A percentile compares a stretch with the other conserved stretches of the same genome.
Conservation (phyloP, 495 filamentous ascomycete species). For the Penicillium ochrochloron region DNA sequence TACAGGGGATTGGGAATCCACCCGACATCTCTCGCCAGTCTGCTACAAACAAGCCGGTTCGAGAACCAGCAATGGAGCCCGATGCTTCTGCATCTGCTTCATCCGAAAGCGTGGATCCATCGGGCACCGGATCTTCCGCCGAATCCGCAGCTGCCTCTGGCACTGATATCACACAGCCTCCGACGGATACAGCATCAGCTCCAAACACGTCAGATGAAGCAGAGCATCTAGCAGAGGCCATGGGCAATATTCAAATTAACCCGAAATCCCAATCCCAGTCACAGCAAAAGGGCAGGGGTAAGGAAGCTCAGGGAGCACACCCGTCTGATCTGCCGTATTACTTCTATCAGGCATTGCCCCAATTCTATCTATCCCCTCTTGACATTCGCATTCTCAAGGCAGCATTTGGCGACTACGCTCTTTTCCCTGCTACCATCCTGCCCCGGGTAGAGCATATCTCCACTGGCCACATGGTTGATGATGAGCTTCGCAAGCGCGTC, state of each 20-base stretch:
- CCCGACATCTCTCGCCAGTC: conserved; percentile 60
- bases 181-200: conserved; percentile 12
- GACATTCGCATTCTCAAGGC: conserved; percentile 95
- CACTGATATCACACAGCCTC: conserved; percentile 10
- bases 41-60: conserved; percentile 47
- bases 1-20: conserved; percentile 72
- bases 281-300: conserved; percentile 31
- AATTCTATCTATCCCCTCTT: conserved; percentile 90
- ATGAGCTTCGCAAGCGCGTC: conserved; percentile 80
- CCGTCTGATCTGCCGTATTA: conserved; percentile 59
- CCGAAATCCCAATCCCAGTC: conserved; percentile 26
- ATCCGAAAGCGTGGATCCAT: conserved; percentile 42
- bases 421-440: conserved; percentile 87
- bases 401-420: conserved; percentile 80
- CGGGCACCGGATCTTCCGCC: conserved; percentile 45
- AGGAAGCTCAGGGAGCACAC: conserved; percentile 35
- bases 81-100: not conserved
- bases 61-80: conserved; percentile 45
- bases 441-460: conserved; percentile 92
- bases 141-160: conserved; percentile 19
- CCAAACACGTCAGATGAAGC: conserved; percentile 28
- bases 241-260: conserved; percentile 33
- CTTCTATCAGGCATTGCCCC: conserved; percentile 89
- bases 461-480: conserved; percentile 88
- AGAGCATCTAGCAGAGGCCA: conserved; percentile 34